Evolutionary conservation across 108 stramenopile species (phyloP), one percentile per base, ranked within the genome.

Genomic region (Cyclotella sp.): DNA sequence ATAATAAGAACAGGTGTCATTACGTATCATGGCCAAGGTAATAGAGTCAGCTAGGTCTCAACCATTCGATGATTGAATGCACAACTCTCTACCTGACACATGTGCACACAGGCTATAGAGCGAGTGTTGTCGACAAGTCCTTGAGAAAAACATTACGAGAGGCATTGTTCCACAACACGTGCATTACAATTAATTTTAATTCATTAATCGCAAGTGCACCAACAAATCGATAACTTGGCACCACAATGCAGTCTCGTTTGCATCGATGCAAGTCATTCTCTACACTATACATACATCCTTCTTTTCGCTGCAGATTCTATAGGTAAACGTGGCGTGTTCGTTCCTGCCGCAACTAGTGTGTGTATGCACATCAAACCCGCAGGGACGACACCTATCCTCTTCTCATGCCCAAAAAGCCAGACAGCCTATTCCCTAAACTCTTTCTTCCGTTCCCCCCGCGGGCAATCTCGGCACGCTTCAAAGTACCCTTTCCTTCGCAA

Each of bases 241-340:
- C 55, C n/a, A 12, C 21, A 24, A 22, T 24, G 55, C 55, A 55
- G 47, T 22, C 8, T 21, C 8, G 24, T 22, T 12, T 24, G 11
- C 19, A 55, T 21, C n/a, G 11, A 55, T 55, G 34, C 34, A 34
- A 34, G 34, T 34, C 34, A 34, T 61, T 39, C 29, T 61, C 34
- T 61, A 61, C 60, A 61, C 60, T 61, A 61, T 29, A 61, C 60
- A 61, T 61, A 61, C 34, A 61, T 7, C 9, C 3, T 49, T n/a
- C 47, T n/a, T n/a, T 1, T 49, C 3, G 15, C n/a, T 3, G 47
- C 47, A 49, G n/a, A 9, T 45, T 16, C 47, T n/a, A 49, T n/a
- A 16, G 15, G n/a, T 9, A 49, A n/a, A 49, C 15, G 15, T 49
- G 47, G 3, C 47, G 1, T 49, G n/a, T n/a, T n/a, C 6, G n/a